These are phyloP conservation scores for Nicotiana attenuata DNA, from an alignment of 257 asterid genomes.

Conservation along the genomic window DNA sequence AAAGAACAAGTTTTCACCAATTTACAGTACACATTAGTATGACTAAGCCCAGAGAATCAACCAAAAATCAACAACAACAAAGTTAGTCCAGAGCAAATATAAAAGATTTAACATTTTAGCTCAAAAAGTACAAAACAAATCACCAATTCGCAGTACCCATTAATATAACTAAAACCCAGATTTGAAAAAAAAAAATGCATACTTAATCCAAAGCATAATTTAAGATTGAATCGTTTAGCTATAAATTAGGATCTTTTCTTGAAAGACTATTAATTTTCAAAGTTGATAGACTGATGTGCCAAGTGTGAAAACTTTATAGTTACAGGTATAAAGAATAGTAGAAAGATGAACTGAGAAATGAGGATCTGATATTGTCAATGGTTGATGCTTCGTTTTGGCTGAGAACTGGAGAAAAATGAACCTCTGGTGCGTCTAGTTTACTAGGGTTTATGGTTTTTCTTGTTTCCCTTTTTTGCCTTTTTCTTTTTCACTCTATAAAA, in stretches of 20 bases:
- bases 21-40: not conserved
- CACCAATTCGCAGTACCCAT: not conserved
- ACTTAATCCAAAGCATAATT: not conserved
- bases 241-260: not conserved
- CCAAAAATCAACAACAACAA: not conserved
- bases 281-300: not conserved
- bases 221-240: not conserved
- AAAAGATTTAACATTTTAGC: not conserved
- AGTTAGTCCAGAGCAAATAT: not conserved
- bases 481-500: no score
- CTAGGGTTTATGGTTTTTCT: not conserved
- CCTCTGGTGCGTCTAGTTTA: not conserved
- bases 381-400: not conserved
- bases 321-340: not conserved
- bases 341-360: not conserved
- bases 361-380: not conserved
- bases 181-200: not conserved
- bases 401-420: no score
- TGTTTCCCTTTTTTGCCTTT: no score
- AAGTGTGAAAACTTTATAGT: not conserved
- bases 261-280: not conserved
- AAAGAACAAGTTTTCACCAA: not conserved
- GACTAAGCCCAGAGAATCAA: not conserved
- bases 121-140: not conserved
- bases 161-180: not conserved